Percentiles rank a stretch among this genome's conserved stretches.
Conservation (phyloP, 2,329 filamentous ascomycete species). For the Macroventuria anomochaeta region DNA sequence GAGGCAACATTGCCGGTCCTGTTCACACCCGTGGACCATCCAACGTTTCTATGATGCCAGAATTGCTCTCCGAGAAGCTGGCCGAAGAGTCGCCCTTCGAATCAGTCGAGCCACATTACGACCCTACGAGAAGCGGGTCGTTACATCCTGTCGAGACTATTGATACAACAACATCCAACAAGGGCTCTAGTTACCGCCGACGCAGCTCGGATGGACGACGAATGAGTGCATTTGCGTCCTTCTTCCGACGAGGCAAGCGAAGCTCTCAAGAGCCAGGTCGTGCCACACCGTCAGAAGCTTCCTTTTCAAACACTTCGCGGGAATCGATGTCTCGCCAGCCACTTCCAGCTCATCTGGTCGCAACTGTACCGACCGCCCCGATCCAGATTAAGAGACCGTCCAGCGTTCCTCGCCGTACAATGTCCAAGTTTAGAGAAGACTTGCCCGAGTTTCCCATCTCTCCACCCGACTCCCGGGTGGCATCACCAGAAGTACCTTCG, state of each 20-base stretch:
- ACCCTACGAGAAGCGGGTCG: slow-evolving; percentile 41
- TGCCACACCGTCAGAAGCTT: slow-evolving; percentile 68
- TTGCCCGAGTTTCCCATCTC: slow-evolving; percentile 85
- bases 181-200: slow-evolving; percentile 31
- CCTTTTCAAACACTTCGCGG: slow-evolving; percentile 85
- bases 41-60: slow-evolving; percentile 61
- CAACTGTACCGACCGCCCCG: slow-evolving; percentile 46
- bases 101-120: slow-evolving; percentile 49
- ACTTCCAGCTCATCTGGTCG: slow-evolving; percentile 57
- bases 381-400: slow-evolving; percentile 56
- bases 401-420: slow-evolving; percentile 75
- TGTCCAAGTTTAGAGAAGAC: slow-evolving; percentile 92
- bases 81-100: slow-evolving; percentile 47
- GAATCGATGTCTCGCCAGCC: slow-evolving; percentile 76
- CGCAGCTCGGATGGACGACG: slow-evolving; percentile 47
- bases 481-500: slow-evolving; percentile 73
- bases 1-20: slow-evolving; percentile 56
- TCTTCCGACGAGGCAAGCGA: slow-evolving; percentile 72
- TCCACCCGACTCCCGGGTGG: slow-evolving; percentile 81
- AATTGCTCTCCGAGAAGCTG: slow-evolving; percentile 53
- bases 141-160: slow-evolving; percentile 42
- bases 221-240: slow-evolving; percentile 53
- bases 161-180: slow-evolving; percentile 40
- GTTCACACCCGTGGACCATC: slow-evolving; percentile 56
- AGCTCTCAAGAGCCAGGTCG: slow-evolving; percentile 56